phyloP scores from a whole-genome alignment of 2,329 filamentous ascomycete species.

The Cercospora citrullina region DNA sequence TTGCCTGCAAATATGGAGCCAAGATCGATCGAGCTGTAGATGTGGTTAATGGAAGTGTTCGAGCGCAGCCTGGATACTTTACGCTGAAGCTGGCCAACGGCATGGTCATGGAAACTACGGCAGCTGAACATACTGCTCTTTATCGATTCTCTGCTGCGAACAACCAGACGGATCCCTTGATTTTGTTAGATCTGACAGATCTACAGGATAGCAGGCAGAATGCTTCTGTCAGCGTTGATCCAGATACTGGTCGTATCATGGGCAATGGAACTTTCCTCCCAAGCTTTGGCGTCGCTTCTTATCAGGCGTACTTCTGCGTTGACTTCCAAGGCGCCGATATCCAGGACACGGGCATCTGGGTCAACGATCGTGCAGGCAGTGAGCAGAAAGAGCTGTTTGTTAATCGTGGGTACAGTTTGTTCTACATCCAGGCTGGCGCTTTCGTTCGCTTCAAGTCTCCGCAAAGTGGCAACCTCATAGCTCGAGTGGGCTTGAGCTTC shows the following conservation, averaged over 20 bases:
- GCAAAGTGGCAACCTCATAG: conserved; percentile 47
- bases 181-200: conserved; percentile 61
- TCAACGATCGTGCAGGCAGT: conserved; percentile 52
- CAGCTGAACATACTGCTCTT: conserved; percentile 57
- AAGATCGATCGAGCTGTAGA: conserved; percentile 51
- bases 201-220: conserved; percentile 53
- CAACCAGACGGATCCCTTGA: conserved; percentile 49
- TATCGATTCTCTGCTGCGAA: conserved; percentile 56
- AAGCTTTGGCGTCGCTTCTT: conserved; percentile 61
- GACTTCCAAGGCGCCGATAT: conserved; percentile 57
- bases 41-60: conserved; percentile 52
- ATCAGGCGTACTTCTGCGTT: conserved; percentile 59
- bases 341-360: conserved; percentile 58
- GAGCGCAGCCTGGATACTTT: conserved; percentile 61
- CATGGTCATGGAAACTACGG: conserved; percentile 60
- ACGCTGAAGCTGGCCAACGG: conserved; percentile 56
- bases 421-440: conserved; percentile 41
- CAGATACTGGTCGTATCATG: conserved; percentile 54
- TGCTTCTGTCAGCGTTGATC: conserved; percentile 55
- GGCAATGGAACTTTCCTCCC: conserved; percentile 60
- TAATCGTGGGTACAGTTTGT: conserved; percentile 34
- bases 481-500: conserved; percentile 69
- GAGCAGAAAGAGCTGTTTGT: conserved; percentile 41
- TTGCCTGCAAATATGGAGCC: conserved; percentile 51
- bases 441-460: conserved; percentile 23